phyloP scores from a whole-genome alignment of 371 early-diverging fungal genomes.

The Rhizomucor pusillus region DNA sequence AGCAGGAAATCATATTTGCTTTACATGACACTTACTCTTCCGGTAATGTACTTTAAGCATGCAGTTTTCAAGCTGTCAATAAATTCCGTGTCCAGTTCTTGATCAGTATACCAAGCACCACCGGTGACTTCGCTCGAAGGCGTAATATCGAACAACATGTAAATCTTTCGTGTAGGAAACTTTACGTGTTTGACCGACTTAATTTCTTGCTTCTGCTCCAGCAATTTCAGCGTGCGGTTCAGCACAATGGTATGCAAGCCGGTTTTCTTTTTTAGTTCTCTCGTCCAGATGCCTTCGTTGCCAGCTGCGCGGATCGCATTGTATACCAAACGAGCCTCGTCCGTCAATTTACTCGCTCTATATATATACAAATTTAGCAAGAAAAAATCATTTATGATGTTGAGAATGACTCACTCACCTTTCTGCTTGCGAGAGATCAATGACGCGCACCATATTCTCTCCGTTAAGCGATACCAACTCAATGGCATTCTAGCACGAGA shows the following conservation, averaged over 20 bases:
- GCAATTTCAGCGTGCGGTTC: slow-evolving; percentile 73
- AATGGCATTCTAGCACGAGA: slow-evolving; percentile 20
- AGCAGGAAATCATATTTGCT: too few relatives aligned
- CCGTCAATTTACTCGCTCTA: slow-evolving; percentile 43
- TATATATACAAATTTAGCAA: too few relatives aligned
- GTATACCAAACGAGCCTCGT: slow-evolving; percentile 67
- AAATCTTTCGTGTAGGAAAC: slow-evolving; percentile 87
- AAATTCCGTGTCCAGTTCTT: slow-evolving; percentile 94
- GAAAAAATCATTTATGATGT: too few relatives aligned
- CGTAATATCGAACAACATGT: slow-evolving; percentile 88
- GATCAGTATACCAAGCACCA: slow-evolving; percentile 97
- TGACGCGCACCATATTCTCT: slow-evolving; percentile 40
- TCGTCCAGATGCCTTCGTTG: slow-evolving; percentile 91
- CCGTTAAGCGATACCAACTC: slow-evolving; percentile 32
- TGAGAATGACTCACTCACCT: slow-evolving; percentile 24
- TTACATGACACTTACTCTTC: slow-evolving; percentile 48
- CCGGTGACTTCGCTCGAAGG: slow-evolving; percentile 96
- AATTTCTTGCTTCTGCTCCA: slow-evolving; percentile 86
- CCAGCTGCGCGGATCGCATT: slow-evolving; percentile 78
- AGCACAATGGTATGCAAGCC: slow-evolving; percentile 84
- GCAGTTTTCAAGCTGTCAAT: slow-evolving; percentile 81
- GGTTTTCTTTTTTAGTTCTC: slow-evolving; percentile 83
- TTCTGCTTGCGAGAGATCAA: slow-evolving; percentile 37
- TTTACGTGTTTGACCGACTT: slow-evolving; percentile 96
- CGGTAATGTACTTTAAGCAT: slow-evolving; percentile 72